A percentile compares a stretch with the other conserved stretches of the same genome.
These are phyloP conservation scores for Marvania coccoides DNA, from an alignment of 139 green algal genomes.

Conservation along the genomic window DNA sequence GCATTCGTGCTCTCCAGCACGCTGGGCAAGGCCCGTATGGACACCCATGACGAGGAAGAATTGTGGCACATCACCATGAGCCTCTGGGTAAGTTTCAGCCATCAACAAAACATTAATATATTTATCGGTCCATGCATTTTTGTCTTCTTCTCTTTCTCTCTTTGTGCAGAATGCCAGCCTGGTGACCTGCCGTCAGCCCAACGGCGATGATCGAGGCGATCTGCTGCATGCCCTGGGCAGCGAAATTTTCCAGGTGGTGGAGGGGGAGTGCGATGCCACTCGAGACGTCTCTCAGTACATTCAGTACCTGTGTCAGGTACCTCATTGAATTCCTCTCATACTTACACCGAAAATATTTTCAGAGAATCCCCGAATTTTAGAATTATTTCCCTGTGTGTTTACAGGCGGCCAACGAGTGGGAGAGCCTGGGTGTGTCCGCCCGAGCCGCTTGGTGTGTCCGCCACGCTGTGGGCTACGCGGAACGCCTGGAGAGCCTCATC, in stretches of 20 bases:
- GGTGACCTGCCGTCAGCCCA: not conserved
- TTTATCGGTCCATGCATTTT: not conserved
- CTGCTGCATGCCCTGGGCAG: not conserved
- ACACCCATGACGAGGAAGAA: not conserved
- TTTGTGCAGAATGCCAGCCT: conserved; percentile 1
- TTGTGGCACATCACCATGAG: not conserved
- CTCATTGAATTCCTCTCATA: no score
- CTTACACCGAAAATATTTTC: no score
- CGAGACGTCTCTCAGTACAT: not conserved
- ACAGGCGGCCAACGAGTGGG: not conserved
- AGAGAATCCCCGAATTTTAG: no score
- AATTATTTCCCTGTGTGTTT: no score
- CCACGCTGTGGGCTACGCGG: conserved; percentile 1
- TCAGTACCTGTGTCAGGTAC: not conserved
- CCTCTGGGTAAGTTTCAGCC: not conserved
- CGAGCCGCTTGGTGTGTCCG: not conserved
- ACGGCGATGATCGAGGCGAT: not conserved
- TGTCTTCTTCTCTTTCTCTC: not conserved
- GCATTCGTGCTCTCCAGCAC: not conserved
- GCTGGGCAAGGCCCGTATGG: not conserved
- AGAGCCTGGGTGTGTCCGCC: not conserved
- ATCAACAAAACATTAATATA: not conserved
- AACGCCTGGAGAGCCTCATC: conserved; percentile 8
- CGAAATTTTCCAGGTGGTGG: not conserved
- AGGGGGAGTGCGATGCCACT: not conserved